These are phyloP conservation scores for Populus tremula DNA, from an alignment of 345 rosid species.

Conservation along the genomic window DNA sequence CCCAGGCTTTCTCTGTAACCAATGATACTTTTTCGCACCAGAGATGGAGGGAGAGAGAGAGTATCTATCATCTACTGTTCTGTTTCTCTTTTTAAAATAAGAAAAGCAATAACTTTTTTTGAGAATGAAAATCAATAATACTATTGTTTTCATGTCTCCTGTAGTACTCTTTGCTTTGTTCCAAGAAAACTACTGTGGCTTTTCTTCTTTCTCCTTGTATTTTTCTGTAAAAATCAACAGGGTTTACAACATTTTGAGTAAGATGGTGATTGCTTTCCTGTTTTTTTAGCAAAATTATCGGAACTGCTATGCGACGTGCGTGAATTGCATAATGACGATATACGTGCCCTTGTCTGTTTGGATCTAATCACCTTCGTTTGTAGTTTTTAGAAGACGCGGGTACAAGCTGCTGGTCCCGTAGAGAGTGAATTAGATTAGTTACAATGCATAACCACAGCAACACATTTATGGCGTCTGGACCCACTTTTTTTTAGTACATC, in stretches of 20 bases:
- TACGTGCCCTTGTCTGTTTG: neutral
- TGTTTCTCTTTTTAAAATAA: conserved; percentile 11
- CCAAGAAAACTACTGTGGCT: neutral
- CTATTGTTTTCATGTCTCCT: neutral
- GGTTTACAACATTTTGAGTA: neutral
- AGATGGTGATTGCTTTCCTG: neutral
- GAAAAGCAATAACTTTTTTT: neutral
- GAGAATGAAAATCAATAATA: neutral
- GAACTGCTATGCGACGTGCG: neutral
- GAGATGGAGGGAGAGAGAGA: neutral
- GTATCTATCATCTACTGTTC: neutral
- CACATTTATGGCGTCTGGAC: neutral
- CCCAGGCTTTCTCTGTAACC: conserved; percentile 60
- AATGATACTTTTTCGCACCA: conserved; percentile 20
- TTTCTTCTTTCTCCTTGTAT: neutral
- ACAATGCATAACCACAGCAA: neutral
- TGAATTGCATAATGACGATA: neutral
- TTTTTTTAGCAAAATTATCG: neutral
- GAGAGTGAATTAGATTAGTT: neutral
- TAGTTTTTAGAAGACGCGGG: conserved; percentile 7
- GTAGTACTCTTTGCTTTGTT: neutral
- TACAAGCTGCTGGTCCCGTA: neutral
- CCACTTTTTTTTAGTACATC: neutral
- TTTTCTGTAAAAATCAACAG: neutral
- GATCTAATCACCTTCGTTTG: neutral